Evolutionary conservation across 805 yeast species (phyloP).

Genomic region (Lachancea cidri): DNA sequence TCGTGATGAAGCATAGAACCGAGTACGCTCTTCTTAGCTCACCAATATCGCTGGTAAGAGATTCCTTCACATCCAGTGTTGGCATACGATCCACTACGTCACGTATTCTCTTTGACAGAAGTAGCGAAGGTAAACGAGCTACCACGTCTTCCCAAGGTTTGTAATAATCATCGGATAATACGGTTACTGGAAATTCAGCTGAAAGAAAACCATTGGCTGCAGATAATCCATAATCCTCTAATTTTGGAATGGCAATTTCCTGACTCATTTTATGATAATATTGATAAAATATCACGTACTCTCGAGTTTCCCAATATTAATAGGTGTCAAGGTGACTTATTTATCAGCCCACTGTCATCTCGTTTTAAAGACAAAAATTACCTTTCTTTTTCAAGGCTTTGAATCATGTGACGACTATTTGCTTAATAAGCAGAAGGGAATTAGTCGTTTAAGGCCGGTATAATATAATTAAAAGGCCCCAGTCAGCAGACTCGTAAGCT

Average conservation of each 20-base stretch:
- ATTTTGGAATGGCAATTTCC: constrained; percentile 38
- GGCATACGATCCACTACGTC: constrained; percentile 61
- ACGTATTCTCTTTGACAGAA: constrained; percentile 61
- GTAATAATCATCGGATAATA: constrained; percentile 57
- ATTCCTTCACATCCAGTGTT: constrained; percentile 43
- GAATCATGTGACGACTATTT: no score
- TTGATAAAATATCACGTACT: no score
- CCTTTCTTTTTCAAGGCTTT: not conserved
- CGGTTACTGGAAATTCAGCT: constrained; percentile 51
- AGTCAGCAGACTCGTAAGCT: no score
- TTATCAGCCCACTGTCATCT: constrained; percentile 4
- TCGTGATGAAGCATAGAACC: constrained; percentile 71
- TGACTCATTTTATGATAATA: constrained; percentile 11
- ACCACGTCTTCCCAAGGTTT: constrained; percentile 75
- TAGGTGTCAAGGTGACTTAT: not conserved
- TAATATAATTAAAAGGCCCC: no score
- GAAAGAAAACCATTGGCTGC: constrained; percentile 78
- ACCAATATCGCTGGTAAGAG: constrained; percentile 35
- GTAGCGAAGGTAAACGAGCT: constrained; percentile 62
- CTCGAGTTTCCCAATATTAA: no score
- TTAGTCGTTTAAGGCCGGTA: no score
- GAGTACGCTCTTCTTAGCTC: constrained; percentile 79
- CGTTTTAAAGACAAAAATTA: not conserved
- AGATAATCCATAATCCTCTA: constrained; percentile 66
- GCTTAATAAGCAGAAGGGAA: no score